A percentile compares a stretch with the other conserved stretches of the same genome.
phyloP scores from a whole-genome alignment of 345 rosid species.

The Eucalyptus pauciflora region DNA sequence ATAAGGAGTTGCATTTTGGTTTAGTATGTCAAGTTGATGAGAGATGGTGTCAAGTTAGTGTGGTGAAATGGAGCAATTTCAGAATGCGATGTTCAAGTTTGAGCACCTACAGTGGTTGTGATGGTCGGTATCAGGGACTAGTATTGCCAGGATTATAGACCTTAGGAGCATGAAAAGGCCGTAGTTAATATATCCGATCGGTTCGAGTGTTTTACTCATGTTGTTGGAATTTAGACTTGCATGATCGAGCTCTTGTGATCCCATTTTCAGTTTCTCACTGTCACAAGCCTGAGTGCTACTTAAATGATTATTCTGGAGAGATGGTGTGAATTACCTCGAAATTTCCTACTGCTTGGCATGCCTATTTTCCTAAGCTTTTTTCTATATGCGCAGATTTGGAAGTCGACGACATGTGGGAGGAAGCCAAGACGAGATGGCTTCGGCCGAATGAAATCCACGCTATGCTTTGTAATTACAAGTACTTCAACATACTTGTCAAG shows the following conservation, averaged over 20 bases:
- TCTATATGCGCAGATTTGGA: constrained; percentile 60
- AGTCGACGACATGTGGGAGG: constrained; percentile 47
- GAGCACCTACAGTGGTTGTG: neutral
- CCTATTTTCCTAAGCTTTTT: neutral
- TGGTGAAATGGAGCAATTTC: neutral
- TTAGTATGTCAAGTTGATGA: neutral
- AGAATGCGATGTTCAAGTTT: neutral
- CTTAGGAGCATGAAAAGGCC: neutral
- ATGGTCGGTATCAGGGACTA: neutral
- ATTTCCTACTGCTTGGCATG: neutral
- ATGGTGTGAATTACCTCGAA: neutral
- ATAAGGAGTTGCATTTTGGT: neutral
- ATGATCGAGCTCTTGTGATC: neutral
- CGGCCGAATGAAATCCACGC: constrained; percentile 97
- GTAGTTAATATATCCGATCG: neutral
- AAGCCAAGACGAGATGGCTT: constrained; percentile 83
- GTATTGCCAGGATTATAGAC: neutral
- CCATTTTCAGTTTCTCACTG: neutral
- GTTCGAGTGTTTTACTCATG: neutral
- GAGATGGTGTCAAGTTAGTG: neutral
- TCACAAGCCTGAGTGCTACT: neutral
- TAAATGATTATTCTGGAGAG: neutral
- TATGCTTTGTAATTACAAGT: constrained; percentile 55
- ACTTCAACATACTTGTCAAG: constrained; percentile 67
- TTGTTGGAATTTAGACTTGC: neutral